These are phyloP conservation scores for Ganoderma lingzhi DNA, from an alignment of 1,284 basidiomycete species.

Conservation along the genomic window DNA sequence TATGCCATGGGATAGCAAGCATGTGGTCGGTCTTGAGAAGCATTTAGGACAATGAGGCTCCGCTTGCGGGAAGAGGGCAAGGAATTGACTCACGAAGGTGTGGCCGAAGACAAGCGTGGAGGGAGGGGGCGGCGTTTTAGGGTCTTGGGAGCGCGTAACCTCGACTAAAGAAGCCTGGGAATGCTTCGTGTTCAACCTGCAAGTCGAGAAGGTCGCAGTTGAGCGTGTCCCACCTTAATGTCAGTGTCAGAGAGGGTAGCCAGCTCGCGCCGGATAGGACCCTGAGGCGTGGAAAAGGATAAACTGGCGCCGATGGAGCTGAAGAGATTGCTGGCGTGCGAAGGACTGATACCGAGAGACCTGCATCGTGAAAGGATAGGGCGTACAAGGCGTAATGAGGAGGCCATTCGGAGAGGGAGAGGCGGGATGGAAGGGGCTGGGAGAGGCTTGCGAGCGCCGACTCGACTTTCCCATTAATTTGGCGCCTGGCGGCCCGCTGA, in stretches of 20 bases:
- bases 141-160: slow-evolving; percentile 57
- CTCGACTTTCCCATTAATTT: neutral
- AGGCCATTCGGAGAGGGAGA: slow-evolving; percentile 20
- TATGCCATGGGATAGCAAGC: slow-evolving; percentile 86
- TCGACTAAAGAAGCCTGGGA: slow-evolving; percentile 57
- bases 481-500: neutral
- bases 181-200: neutral
- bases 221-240: slow-evolving; percentile 37
- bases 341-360: slow-evolving; percentile 14
- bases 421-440: neutral
- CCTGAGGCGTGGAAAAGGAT: slow-evolving; percentile 33
- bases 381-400: slow-evolving; percentile 22
- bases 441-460: neutral
- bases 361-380: slow-evolving; percentile 17
- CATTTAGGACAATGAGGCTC: neutral
- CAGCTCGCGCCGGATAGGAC: slow-evolving; percentile 37
- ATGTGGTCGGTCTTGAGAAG: slow-evolving; percentile 87
- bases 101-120: slow-evolving; percentile 71
- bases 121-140: slow-evolving; percentile 60
- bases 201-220: neutral
- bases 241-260: slow-evolving; percentile 40
- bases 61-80: neutral
- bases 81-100: slow-evolving; percentile 59
- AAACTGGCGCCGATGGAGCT: slow-evolving; percentile 28
- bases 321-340: slow-evolving; percentile 20